Conservation (phyloP, 23 red algal genomes). For the Cyanidiococcus yangmingshanensis region DNA sequence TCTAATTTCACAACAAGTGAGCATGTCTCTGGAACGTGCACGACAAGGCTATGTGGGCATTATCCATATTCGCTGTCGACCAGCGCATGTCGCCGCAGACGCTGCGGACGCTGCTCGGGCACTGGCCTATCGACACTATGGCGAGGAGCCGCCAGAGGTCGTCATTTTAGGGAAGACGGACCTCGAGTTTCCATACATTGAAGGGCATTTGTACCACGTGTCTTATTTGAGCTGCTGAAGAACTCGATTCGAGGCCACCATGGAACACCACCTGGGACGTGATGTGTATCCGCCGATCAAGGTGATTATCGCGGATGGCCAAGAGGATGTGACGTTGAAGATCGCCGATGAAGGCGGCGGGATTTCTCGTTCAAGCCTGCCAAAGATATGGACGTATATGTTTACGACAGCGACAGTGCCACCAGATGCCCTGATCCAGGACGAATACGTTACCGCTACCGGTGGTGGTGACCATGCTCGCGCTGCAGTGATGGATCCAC, state of each 20-base stretch:
- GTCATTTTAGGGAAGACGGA: slow-evolving; percentile 60
- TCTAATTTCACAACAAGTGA: slow-evolving; percentile 73
- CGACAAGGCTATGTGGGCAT: slow-evolving; percentile 69
- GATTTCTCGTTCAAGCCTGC: slow-evolving; percentile 75
- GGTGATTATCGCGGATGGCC: slow-evolving; percentile 84
- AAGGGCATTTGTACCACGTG: slow-evolving; percentile 70
- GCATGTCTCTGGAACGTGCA: slow-evolving; percentile 28
- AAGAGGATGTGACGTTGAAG: slow-evolving; percentile 98
- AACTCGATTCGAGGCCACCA: slow-evolving; percentile 67
- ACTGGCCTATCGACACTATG: slow-evolving; percentile 72
- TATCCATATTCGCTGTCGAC: slow-evolving; percentile 69
- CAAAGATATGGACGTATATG: slow-evolving; percentile 83
- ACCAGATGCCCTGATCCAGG: slow-evolving; percentile 68
- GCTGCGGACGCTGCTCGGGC: slow-evolving; percentile 48
- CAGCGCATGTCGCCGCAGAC: slow-evolving; percentile 54
- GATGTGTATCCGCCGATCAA: slow-evolving; percentile 69
- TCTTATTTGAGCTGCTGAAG: slow-evolving; percentile 68
- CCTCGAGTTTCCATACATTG: slow-evolving; percentile 83
- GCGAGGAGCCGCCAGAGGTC: slow-evolving; percentile 56
- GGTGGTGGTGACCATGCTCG: slow-evolving; percentile 5
- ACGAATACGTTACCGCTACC: slow-evolving; percentile 13
- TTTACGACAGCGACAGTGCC: slow-evolving; percentile 84
- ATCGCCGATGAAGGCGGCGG: slow-evolving; percentile 93
- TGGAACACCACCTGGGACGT: slow-evolving; percentile 47
- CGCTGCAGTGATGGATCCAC: slow-evolving; percentile 45